Conservation (phyloP, 441 rosid species). For the Dalechampia spathulata region DNA sequence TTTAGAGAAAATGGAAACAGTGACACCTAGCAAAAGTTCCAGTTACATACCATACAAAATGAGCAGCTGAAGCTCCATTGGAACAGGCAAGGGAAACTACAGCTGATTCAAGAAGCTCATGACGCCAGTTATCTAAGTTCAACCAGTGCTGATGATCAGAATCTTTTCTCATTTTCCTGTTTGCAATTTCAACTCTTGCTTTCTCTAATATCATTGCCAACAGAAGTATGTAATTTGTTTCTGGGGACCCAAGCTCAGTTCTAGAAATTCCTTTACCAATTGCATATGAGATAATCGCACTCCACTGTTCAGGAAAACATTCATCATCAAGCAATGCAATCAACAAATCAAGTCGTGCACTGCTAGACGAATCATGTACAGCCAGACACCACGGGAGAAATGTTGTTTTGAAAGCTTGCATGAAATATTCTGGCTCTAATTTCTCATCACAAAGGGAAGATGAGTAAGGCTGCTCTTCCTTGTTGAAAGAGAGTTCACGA, state of each 20-base stretch:
- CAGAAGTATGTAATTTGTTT: conserved; percentile 30
- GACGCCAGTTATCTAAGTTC: conserved; percentile 61
- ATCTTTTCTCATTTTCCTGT: conserved; percentile 33
- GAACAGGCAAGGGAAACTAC: conserved; percentile 54
- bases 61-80: conserved; percentile 39
- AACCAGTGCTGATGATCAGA: conserved; percentile 33
- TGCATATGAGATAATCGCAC: conserved; percentile 49
- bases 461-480: conserved; percentile 20
- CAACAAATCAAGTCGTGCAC: conserved; percentile 67
- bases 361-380: conserved; percentile 37
- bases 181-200: conserved; percentile 50
- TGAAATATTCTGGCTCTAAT: conserved; percentile 38
- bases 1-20: not conserved
- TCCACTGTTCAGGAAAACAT: conserved; percentile 73
- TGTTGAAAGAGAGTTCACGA: conserved; percentile 27
- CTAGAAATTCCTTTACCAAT: conserved; percentile 33
- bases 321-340: conserved; percentile 76
- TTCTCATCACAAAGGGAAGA: conserved; percentile 26
- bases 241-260: conserved; percentile 22
- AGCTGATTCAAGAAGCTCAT: conserved; percentile 69
- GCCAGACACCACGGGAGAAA: conserved; percentile 87
- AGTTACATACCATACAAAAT: conserved; percentile 60
- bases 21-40: not conserved
- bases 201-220: conserved; percentile 64
- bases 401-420: conserved; percentile 51